These are phyloP conservation scores for Evansstolkia leycettana DNA, from an alignment of 495 filamentous ascomycete species.

Conservation along the genomic window DNA sequence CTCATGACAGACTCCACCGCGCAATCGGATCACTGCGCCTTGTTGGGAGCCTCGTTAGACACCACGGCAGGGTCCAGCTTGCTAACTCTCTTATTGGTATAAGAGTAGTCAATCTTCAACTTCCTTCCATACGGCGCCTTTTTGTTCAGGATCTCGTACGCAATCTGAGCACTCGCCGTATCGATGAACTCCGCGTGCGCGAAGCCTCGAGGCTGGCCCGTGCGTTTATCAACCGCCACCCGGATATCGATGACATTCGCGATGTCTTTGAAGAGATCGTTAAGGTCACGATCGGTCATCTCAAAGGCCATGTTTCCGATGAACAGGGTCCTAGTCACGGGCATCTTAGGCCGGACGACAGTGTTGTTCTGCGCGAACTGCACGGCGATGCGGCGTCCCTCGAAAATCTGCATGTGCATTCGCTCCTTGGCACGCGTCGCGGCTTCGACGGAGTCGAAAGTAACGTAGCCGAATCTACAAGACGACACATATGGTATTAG, in stretches of 20 bases:
- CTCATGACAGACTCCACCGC: too few relatives aligned
- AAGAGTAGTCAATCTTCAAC: constrained; percentile 53
- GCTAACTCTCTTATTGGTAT: constrained; percentile 2
- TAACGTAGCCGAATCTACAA: constrained; percentile 66
- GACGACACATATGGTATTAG: not conserved
- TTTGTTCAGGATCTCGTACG: constrained; percentile 39
- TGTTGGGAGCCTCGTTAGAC: too few relatives aligned
- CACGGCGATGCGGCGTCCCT: constrained; percentile 64
- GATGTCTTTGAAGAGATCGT: constrained; percentile 63
- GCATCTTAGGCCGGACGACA: constrained; percentile 1
- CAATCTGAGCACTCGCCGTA: constrained; percentile 45
- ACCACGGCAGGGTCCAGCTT: too few relatives aligned
- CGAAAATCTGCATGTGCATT: constrained; percentile 57
- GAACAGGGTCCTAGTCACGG: constrained; percentile 47
- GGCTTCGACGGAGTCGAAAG: constrained; percentile 44
- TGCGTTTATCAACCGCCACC: constrained; percentile 78
- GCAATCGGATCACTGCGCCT: too few relatives aligned
- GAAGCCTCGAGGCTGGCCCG: constrained; percentile 80
- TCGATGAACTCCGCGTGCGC: constrained; percentile 79
- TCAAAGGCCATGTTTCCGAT: constrained; percentile 87
- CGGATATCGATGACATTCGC: constrained; percentile 67
- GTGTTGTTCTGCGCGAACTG: constrained; percentile 35
- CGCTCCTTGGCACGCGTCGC: constrained; percentile 49
- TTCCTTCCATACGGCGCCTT: constrained; percentile 51
- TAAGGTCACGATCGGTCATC: constrained; percentile 77